phyloP scores from a whole-genome alignment of 2,329 filamentous ascomycete genomes.

The Verticillium klebahnii region DNA sequence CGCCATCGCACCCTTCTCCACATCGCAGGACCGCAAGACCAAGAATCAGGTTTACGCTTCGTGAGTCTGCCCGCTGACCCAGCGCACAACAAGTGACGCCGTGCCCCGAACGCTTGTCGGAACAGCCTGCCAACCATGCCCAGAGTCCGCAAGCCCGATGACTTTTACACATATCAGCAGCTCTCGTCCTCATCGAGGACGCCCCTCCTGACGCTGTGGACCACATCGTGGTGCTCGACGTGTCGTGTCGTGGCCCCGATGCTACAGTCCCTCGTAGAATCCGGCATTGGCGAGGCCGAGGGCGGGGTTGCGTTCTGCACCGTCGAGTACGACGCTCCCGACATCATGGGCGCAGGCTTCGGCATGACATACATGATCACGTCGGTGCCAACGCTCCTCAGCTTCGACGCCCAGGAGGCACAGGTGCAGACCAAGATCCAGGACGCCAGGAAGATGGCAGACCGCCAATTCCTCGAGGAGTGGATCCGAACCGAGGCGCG shows the following conservation, averaged over 20 bases:
- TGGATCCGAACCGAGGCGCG: slow-evolving; percentile 50
- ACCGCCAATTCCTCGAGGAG: slow-evolving; percentile 44
- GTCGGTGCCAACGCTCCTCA: slow-evolving; percentile 51
- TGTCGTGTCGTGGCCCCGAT: slow-evolving; percentile 48
- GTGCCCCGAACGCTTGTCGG: background rate
- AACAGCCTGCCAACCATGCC: background rate
- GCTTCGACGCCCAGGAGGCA: slow-evolving; percentile 52
- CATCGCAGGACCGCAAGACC: slow-evolving; percentile 11
- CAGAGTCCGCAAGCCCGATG: slow-evolving; percentile 50
- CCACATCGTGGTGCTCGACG: slow-evolving; percentile 52
- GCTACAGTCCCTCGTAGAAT: slow-evolving; percentile 41
- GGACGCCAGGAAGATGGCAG: slow-evolving; percentile 43
- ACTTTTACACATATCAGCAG: slow-evolving; percentile 52
- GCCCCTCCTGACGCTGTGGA: slow-evolving; percentile 58
- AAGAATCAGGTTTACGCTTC: slow-evolving; percentile 30
- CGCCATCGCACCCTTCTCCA: slow-evolving; percentile 6
- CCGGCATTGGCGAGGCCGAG: slow-evolving; percentile 48
- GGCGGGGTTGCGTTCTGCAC: slow-evolving; percentile 51
- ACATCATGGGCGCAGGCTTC: slow-evolving; percentile 45
- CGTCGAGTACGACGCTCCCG: slow-evolving; percentile 54
- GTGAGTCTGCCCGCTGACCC: slow-evolving; percentile 17
- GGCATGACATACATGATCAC: slow-evolving; percentile 55
- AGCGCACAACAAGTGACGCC: background rate
- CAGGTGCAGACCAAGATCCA: slow-evolving; percentile 42
- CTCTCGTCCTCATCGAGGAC: slow-evolving; percentile 47